phyloP scores from a whole-genome alignment of 164 flowering plant genomes.

The Platanus orientalis region DNA sequence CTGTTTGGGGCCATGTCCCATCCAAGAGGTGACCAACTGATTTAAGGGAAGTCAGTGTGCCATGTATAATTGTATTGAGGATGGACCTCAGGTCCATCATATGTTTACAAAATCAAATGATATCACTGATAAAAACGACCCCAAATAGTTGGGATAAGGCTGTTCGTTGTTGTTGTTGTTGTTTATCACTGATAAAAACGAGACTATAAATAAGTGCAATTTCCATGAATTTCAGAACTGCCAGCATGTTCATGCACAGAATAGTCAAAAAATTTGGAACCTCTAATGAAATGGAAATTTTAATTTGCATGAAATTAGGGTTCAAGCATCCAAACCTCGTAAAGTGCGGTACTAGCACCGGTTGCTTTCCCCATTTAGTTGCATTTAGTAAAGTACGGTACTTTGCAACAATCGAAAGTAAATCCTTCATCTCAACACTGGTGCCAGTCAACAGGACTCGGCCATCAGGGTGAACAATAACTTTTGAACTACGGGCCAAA shows the following conservation, averaged over 20 bases:
- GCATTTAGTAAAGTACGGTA: slow-evolving; percentile 43
- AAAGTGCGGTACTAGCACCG: slow-evolving; percentile 62
- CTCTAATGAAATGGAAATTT: not conserved
- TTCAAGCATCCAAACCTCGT: slow-evolving; percentile 36
- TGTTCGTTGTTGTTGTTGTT: too few species aligned
- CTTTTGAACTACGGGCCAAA: slow-evolving; percentile 30
- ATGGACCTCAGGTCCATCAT: not conserved
- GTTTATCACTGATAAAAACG: not conserved
- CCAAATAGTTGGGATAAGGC: too few species aligned
- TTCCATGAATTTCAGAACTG: not conserved
- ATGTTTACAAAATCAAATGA: not conserved
- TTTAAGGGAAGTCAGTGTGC: not conserved
- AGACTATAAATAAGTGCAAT: not conserved
- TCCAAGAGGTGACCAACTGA: not conserved
- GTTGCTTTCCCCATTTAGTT: slow-evolving; percentile 28
- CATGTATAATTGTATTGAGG: not conserved
- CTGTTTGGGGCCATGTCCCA: not conserved
- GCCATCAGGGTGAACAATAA: slow-evolving; percentile 39
- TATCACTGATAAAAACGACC: not conserved
- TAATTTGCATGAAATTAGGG: not conserved
- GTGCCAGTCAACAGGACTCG: slow-evolving; percentile 36
- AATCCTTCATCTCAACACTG: slow-evolving; percentile 53
- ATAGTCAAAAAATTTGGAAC: not conserved
- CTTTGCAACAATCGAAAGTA: slow-evolving; percentile 53
- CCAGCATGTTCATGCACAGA: not conserved